These are phyloP conservation scores for Rachicladosporium sp. DNA, from an alignment of 2,329 filamentous ascomycete species.

Conservation along the genomic window DNA sequence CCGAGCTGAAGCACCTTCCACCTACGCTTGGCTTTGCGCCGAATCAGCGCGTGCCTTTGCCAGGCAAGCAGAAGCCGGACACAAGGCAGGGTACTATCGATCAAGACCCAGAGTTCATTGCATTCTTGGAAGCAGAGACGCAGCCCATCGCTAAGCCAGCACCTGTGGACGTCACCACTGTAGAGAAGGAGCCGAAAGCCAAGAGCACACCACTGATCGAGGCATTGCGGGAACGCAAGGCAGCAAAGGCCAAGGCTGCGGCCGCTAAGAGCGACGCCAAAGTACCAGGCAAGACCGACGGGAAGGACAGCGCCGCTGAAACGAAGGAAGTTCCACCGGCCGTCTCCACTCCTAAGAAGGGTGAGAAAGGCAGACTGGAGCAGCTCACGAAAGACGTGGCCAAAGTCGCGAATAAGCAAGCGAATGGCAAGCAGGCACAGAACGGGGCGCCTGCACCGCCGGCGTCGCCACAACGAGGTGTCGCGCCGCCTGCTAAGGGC, in stretches of 20 bases:
- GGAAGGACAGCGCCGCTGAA: slow-evolving; percentile 19
- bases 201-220: slow-evolving; percentile 83
- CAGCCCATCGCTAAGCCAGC: slow-evolving; percentile 52
- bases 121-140: slow-evolving; percentile 77
- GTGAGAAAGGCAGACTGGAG: slow-evolving; percentile 17
- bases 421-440: slow-evolving; percentile 15
- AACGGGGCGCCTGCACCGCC: slow-evolving; percentile 1
- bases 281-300: slow-evolving; percentile 16
- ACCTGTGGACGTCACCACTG: slow-evolving; percentile 38
- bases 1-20: slow-evolving; percentile 62
- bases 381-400: slow-evolving; percentile 34
- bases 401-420: slow-evolving; percentile 42
- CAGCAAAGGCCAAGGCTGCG: slow-evolving; percentile 49
- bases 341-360: slow-evolving; percentile 16
- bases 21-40: slow-evolving; percentile 71
- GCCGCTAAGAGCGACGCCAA: slow-evolving; percentile 48
- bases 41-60: slow-evolving; percentile 63
- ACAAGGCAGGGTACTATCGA: slow-evolving; percentile 88
- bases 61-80: slow-evolving; percentile 63
- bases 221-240: slow-evolving; percentile 83
- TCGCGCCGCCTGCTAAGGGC: slow-evolving; percentile 17
- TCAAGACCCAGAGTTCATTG: slow-evolving; percentile 89
- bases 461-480: slow-evolving; percentile 20
- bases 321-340: slow-evolving; percentile 23
- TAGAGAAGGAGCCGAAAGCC: slow-evolving; percentile 44